Percentiles rank a stretch among this genome's conserved stretches.
Evolutionary conservation across 2,329 filamentous ascomycete species (phyloP).

Genomic region (Venturiaceae sp.): DNA sequence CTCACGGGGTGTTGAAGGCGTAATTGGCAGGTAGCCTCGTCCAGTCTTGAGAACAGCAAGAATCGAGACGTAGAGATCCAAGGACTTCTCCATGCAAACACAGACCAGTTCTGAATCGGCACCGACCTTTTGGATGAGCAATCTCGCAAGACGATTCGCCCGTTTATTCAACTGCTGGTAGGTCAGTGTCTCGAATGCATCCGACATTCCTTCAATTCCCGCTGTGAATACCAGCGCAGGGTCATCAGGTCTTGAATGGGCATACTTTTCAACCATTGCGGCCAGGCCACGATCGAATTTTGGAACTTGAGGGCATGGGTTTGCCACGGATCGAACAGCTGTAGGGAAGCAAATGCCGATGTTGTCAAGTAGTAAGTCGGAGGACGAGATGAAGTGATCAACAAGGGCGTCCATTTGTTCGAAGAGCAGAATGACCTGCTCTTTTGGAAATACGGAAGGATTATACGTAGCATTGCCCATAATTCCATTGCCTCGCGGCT

Average conservation of each 20-base stretch:
- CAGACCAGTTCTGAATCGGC: constrained; percentile 52
- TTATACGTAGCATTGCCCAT: constrained; percentile 47
- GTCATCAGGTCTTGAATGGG: constrained; percentile 36
- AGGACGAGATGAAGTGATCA: constrained; percentile 29
- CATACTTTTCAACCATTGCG: constrained; percentile 45
- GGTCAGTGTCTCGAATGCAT: constrained; percentile 34
- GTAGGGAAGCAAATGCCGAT: constrained; percentile 12
- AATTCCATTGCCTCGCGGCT: constrained; percentile 46
- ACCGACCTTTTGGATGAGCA: constrained; percentile 40
- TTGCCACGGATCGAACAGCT: constrained; percentile 28
- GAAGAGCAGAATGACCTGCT: constrained; percentile 47
- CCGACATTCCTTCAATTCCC: neutral
- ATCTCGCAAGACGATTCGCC: constrained; percentile 55
- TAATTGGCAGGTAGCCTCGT: constrained; percentile 69
- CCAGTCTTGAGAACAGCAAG: constrained; percentile 66
- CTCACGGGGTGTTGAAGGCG: constrained; percentile 58
- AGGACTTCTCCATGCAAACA: constrained; percentile 68
- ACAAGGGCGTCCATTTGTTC: constrained; percentile 51
- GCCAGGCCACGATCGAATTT: constrained; percentile 19
- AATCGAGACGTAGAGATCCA: constrained; percentile 62
- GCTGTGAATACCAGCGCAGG: constrained; percentile 56
- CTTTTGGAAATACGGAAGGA: constrained; percentile 39
- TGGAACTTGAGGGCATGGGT: constrained; percentile 22
- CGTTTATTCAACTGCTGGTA: constrained; percentile 54
- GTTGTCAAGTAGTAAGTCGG: constrained; percentile 22